A percentile compares a stretch with the other conserved stretches of the same genome.
phyloP scores from a whole-genome alignment of 441 rosid genomes.

The Metrosideros polymorpha region DNA sequence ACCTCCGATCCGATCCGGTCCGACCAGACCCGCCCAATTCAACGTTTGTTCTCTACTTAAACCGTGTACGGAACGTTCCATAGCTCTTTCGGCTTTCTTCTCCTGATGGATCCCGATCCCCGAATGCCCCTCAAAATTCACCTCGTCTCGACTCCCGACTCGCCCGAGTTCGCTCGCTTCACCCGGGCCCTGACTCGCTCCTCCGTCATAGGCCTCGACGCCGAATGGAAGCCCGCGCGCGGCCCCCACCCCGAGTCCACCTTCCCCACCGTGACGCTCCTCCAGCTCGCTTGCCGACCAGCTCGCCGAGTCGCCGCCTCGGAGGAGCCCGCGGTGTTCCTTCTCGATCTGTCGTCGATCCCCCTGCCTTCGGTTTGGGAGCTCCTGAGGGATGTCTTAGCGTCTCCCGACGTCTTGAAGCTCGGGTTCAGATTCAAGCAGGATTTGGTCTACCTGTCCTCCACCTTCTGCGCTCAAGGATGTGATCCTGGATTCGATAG shows the following conservation, averaged over 20 bases:
- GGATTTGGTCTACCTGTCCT: constrained; percentile 71
- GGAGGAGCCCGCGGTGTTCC: constrained; percentile 36
- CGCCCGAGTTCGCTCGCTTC: constrained; percentile 58
- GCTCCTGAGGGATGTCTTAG: constrained; percentile 41
- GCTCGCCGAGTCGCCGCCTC: neutral
- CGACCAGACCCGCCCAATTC: too few species aligned
- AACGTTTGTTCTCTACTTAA: neutral
- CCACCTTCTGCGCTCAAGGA: constrained; percentile 61
- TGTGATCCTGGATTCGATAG: constrained; percentile 55
- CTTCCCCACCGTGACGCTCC: constrained; percentile 67
- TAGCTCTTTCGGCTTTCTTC: constrained; percentile 19
- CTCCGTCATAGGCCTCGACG: constrained; percentile 61
- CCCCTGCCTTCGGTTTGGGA: constrained; percentile 51
- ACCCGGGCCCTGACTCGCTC: constrained; percentile 41
- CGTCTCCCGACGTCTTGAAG: constrained; percentile 73
- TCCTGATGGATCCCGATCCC: neutral
- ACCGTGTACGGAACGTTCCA: neutral
- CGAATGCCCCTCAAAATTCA: constrained; percentile 27
- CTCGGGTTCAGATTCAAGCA: constrained; percentile 82
- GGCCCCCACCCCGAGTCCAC: constrained; percentile 12
- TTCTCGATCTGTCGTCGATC: constrained; percentile 50
- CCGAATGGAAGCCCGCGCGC: constrained; percentile 73
- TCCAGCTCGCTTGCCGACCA: constrained; percentile 54
- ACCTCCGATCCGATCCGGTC: too few species aligned
- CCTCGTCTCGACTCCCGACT: constrained; percentile 44